Conservation (phyloP, 306 rosid genomes). For the Echinosophora koreensis region DNA sequence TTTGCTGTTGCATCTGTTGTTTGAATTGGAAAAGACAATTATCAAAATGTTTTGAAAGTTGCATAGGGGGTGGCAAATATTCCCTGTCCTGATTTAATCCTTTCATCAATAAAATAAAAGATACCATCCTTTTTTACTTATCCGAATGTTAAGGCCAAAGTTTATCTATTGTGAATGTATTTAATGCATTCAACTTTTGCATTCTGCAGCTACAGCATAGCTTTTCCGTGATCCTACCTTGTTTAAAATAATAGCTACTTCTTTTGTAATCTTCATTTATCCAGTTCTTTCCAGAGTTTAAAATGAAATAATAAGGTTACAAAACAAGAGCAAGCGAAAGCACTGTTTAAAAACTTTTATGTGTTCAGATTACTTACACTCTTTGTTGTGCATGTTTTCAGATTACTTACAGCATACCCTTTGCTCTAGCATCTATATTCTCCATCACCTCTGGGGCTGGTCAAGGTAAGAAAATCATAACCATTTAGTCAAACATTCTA, state of each 20-base stretch:
- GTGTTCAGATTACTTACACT: too few relatives aligned
- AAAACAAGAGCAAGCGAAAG: background rate
- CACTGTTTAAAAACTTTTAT: slow-evolving; percentile 27
- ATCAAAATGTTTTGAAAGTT: background rate
- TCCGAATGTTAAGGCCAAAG: slow-evolving; percentile 19
- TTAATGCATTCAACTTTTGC: slow-evolving; percentile 14
- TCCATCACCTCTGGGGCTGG: slow-evolving; percentile 78
- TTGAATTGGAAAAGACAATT: slow-evolving; percentile 39
- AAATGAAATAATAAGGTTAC: background rate
- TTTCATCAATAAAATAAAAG: slow-evolving; percentile 27
- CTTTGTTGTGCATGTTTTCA: slow-evolving; percentile 47
- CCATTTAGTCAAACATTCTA: background rate
- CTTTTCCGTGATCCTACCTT: slow-evolving; percentile 35
- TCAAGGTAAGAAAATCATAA: slow-evolving; percentile 63
- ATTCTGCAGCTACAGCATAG: background rate
- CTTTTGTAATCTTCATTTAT: slow-evolving; percentile 31
- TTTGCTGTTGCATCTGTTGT: slow-evolving; percentile 39
- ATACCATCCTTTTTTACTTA: background rate
- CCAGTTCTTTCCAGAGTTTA: slow-evolving; percentile 28
- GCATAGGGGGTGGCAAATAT: background rate
- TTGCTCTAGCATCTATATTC: slow-evolving; percentile 92
- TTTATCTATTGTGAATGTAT: slow-evolving; percentile 6
- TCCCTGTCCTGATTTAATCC: slow-evolving; percentile 14
- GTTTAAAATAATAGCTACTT: slow-evolving; percentile 23
- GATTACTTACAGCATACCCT: slow-evolving; percentile 88